Base-by-base conservation (phyloP, 768 basidiomycete species). In the Rhizopogon rudus region DNA sequence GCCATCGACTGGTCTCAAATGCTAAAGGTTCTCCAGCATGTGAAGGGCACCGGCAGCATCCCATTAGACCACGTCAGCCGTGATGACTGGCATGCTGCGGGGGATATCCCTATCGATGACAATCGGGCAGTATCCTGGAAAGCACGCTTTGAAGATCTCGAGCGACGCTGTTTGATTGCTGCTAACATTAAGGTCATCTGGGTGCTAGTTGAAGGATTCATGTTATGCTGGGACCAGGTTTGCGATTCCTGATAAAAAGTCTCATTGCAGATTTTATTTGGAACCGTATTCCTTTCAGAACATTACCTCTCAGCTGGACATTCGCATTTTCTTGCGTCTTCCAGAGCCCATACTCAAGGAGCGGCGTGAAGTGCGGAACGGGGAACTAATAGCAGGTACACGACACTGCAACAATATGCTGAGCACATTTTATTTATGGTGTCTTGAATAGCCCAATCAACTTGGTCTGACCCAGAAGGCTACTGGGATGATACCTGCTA, bases 401-500 rank as follows among this genome's bases (percentile, higher is more conserved):
- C 63, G 56, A 22, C 17, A 31, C 31, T 48, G 7, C 17, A 13
- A 9, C 31, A 33, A 14, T 48, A 22, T 58, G 62, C 62, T 56
- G 60, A 45, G 52, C 53, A 45, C 28, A 28, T 25, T 53, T 53
- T 41, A 31, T 55, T 20, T 44, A 44, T 49, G 48, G n/a, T 49
- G 54, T 58, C 40, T 7, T n/a, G 35, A 71, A 77, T 83, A 92
- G 91, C 91, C 75, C 89, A 88, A 22, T 66, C 81, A n/a, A 71
- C 90, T 22, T 96, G 93, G 93, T 79, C 79, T 45, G 94, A 95
- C 68, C 94, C 92, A 22, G 91, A 92, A 14, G 59, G 76, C 40
- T 96, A 96, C 72, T 97, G 91, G 84, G 91, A 95, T 57, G 75
- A 89, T 54, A 90, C 98, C 57, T 93, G 94, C 53, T 98, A 90